Evolutionary conservation across 805 yeast genomes (phyloP), one percentile per base, ranked within the genome.

Genomic region (baker's yeast (Saccharomyces cerevisiae)): DNA sequence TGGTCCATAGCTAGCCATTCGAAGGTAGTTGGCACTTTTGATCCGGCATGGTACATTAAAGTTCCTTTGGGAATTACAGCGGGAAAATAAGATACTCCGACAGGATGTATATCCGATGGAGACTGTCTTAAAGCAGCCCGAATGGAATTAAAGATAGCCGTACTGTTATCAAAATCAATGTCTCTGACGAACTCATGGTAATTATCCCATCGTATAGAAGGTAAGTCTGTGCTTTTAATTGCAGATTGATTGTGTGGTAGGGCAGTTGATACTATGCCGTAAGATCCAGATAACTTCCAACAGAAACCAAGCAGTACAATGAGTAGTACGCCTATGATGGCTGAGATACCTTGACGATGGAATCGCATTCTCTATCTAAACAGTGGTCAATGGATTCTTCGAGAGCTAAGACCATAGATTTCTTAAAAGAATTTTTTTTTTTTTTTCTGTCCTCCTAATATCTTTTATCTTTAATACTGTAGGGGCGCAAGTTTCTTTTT

Each of bases 1-100:
- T 73, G 77, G 62, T 82, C 85, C 77, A 82, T 71, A 1, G 87
- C 88, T 10, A 81, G 68, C 87, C 88, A 83, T 63, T 83, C 87
- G 31, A 75, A 75, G 26, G 71, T 61, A 0, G 63, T 62, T 1
- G 86, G 85, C 9, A 80, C 59, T 3, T 61, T 54, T 0, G 74
- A 73, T 3, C 80, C 80, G 0, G 83, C 72, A 64, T 83, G 87
- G 54, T 80, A 83, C 51, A 83, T 61, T 41, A 79, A 60, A 0
- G 87, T 81, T 3, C 84, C 84, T 47, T 78, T 73, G 0, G 87
- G 85, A 26, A 83, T 72, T 53, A 75, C 76, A 1, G 84, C 87
- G 0, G 88, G 85, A 46, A 82, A 74, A 57, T 75, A 80, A 5
- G 80, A 73, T 21, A 83, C 81, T 3, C 86, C 81, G 13, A 76